Evolutionary conservation across 441 rosid genomes (phyloP).

Genomic region (Adansonia grandidieri): DNA sequence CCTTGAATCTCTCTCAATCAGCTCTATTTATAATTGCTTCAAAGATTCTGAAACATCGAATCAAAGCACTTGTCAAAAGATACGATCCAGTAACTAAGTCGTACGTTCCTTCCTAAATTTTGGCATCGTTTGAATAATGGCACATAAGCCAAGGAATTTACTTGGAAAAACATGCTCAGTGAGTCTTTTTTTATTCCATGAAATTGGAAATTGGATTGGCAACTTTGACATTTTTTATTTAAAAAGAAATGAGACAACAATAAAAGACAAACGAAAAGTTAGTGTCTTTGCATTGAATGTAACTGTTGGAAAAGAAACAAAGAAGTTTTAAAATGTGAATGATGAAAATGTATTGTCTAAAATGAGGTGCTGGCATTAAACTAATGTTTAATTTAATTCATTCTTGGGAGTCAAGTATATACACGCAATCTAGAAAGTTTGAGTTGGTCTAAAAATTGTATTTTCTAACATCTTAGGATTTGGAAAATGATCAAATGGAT

Average conservation of each 20-base stretch:
- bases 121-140: neutral
- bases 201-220: neutral
- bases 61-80: neutral
- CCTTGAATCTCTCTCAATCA: neutral
- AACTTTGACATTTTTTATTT: neutral
- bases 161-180: neutral
- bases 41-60: neutral
- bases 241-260: neutral
- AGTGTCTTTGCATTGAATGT: no score
- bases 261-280: neutral
- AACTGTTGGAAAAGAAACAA: no score
- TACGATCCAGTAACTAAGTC: neutral
- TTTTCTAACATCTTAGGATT: no score
- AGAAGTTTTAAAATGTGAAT: no score
- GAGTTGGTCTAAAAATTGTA: no score
- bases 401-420: no score
- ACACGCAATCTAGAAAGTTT: no score
- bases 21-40: neutral
- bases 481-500: no score
- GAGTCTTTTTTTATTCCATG: neutral
- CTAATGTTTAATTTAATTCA: no score
- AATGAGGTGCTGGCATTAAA: no score
- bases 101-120: neutral
- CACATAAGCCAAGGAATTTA: neutral
- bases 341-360: no score